These are phyloP conservation scores for Sicyos edulis DNA, from an alignment of 306 rosid species.

Conservation along the genomic window DNA sequence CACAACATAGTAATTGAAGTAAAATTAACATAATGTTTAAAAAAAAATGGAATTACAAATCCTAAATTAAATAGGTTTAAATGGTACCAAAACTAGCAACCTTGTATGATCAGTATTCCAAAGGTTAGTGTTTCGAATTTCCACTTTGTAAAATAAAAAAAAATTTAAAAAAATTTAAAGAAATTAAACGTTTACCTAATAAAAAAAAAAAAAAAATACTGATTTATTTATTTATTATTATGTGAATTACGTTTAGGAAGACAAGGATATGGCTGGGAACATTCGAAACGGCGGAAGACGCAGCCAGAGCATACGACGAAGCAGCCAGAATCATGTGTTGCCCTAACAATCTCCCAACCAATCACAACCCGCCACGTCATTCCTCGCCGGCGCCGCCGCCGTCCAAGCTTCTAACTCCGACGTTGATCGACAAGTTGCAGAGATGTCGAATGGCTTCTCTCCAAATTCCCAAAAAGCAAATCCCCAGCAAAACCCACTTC, in stretches of 20 bases:
- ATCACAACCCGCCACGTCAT: not conserved
- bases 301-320: conserved; percentile 23
- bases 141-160: too few species aligned
- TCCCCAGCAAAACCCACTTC: not conserved
- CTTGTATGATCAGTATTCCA: too few species aligned
- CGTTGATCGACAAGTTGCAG: conserved; percentile 15
- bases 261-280: conserved; percentile 24
- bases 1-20: too few species aligned
- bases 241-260: not conserved
- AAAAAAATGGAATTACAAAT: too few species aligned
- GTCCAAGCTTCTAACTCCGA: conserved; percentile 18
- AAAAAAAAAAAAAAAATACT: too few species aligned
- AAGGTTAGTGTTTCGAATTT: too few species aligned
- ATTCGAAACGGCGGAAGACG: conserved; percentile 21
- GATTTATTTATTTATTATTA: too few species aligned
- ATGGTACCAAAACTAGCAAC: too few species aligned
- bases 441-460: conserved; percentile 21
- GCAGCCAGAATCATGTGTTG: conserved; percentile 21
- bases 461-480: conserved; percentile 13
- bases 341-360: not conserved
- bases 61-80: too few species aligned
- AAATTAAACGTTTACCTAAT: too few species aligned
- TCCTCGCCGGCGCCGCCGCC: not conserved
- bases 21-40: too few species aligned
- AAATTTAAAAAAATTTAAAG: too few species aligned